Percentiles rank a stretch among this genome's conserved stretches.
phyloP scores from a whole-genome alignment of 2,329 filamentous ascomycete species.

The Aspergillus pseudoglaucus region DNA sequence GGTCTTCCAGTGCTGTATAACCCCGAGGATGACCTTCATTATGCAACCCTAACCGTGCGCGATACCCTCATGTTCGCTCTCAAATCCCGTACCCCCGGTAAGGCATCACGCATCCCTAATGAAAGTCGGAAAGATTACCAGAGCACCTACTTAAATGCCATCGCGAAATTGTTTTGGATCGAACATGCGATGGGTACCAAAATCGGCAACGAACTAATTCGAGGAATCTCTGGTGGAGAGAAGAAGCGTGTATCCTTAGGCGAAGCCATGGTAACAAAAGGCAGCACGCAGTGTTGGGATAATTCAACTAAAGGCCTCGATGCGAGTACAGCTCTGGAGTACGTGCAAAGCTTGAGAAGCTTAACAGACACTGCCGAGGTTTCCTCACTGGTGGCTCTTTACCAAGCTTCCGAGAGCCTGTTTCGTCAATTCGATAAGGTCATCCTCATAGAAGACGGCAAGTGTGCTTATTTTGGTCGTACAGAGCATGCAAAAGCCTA shows the following conservation, averaged over 20 bases:
- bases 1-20: conserved; percentile 58
- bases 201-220: conserved; percentile 67
- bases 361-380: conserved; percentile 58
- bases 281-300: conserved; percentile 67
- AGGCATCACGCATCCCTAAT: conserved; percentile 53
- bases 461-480: conserved; percentile 65
- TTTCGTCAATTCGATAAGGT: conserved; percentile 62
- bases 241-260: conserved; percentile 76
- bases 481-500: conserved; percentile 59
- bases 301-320: conserved; percentile 69
- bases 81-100: conserved; percentile 60
- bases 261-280: conserved; percentile 64
- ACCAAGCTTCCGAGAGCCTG: conserved; percentile 55
- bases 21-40: conserved; percentile 70
- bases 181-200: conserved; percentile 66
- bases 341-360: conserved; percentile 60
- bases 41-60: conserved; percentile 68
- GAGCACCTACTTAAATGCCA: conserved; percentile 57
- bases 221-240: conserved; percentile 65
- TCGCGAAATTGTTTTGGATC: conserved; percentile 66
- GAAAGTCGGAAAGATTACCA: conserved; percentile 56
- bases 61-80: conserved; percentile 69
- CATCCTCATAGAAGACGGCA: conserved; percentile 59
- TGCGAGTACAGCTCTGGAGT: conserved; percentile 66
- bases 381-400: conserved; percentile 62